Evolutionary conservation across 2,329 filamentous ascomycete genomes (phyloP).

Genomic region (Ceratocystis papillata): DNA sequence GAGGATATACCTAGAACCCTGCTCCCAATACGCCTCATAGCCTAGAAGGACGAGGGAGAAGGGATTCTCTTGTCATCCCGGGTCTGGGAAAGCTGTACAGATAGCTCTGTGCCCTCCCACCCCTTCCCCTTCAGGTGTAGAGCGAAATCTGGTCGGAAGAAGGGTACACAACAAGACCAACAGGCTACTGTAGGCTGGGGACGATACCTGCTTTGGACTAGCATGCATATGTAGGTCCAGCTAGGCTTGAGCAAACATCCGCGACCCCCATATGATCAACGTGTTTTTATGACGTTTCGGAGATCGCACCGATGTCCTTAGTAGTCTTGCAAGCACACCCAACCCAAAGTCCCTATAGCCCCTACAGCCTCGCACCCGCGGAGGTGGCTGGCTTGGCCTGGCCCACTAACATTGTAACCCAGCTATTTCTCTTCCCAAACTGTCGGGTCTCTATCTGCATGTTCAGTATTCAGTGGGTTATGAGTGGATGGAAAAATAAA

Average conservation of each 20-base stretch:
- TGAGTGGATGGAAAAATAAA: not conserved
- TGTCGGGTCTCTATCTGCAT: conserved; percentile 4
- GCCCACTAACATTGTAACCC: not conserved
- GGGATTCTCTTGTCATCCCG: not conserved
- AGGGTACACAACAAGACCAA: too few species aligned
- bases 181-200: too few species aligned
- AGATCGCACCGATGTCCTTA: not conserved
- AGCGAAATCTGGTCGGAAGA: too few species aligned
- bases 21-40: not conserved
- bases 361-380: not conserved
- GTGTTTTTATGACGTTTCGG: not conserved
- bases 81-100: not conserved
- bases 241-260: too few species aligned
- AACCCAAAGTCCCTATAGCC: not conserved
- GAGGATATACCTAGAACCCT: not conserved
- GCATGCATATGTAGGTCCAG: too few species aligned
- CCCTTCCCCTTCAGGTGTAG: too few species aligned
- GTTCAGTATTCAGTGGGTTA: not conserved
- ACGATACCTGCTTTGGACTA: too few species aligned
- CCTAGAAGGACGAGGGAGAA: not conserved
- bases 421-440: conserved; percentile 14
- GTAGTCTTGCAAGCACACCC: not conserved
- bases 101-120: not conserved
- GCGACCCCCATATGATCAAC: not conserved
- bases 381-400: conserved; percentile 5